Conservation (phyloP, 441 rosid species). For the Pelargonium citronellum region DNA sequence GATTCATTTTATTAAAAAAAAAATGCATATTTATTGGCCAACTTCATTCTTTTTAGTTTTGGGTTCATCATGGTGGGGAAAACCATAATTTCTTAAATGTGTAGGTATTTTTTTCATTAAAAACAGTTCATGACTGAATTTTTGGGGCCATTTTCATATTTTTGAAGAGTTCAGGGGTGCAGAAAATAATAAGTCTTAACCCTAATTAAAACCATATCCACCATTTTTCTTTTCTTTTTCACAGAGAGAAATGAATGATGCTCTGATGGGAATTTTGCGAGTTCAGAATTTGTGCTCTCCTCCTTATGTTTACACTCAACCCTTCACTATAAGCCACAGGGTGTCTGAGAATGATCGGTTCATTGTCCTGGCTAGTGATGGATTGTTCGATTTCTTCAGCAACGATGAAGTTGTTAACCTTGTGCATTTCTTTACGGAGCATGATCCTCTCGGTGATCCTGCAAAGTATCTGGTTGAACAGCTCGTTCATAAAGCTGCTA, state of each 20-base stretch:
- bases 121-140: too few relatives aligned
- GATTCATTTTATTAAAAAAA: too few relatives aligned
- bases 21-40: too few relatives aligned
- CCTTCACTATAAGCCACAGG: constrained; percentile 61
- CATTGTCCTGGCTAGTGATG: constrained; percentile 82
- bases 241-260: constrained; percentile 81
- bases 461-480: constrained; percentile 76
- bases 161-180: too few relatives aligned
- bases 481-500: constrained; percentile 75
- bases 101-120: too few relatives aligned
- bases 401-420: constrained; percentile 72
- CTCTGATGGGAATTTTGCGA: constrained; percentile 83
- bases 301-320: constrained; percentile 72
- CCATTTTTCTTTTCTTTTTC: constrained; percentile 14
- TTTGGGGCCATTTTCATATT: too few relatives aligned
- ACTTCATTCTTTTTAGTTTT: too few relatives aligned
- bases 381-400: constrained; percentile 80
- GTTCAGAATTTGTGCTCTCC: constrained; percentile 79
- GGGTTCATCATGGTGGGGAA: too few relatives aligned
- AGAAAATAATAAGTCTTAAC: too few relatives aligned
- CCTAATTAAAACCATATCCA: background rate
- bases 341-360: constrained; percentile 69
- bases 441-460: constrained; percentile 72
- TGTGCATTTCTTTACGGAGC: constrained; percentile 45
- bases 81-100: too few relatives aligned